Conservation (phyloP, 139 green algal species). For the Chlorella sp. region DNA sequence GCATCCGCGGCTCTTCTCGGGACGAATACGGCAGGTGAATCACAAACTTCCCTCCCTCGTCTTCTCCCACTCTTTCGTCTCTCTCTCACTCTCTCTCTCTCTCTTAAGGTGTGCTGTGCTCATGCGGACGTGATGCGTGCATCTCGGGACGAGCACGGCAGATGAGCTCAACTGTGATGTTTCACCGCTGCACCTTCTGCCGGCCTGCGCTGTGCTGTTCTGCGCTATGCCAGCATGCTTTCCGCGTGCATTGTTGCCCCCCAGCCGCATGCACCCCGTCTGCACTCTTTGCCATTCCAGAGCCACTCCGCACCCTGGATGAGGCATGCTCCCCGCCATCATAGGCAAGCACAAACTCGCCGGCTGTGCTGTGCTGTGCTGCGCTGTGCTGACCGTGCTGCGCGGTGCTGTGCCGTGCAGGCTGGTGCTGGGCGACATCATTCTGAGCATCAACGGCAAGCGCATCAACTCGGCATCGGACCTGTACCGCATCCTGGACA, state of each 20-base stretch:
- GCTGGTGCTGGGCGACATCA: constrained; percentile 88
- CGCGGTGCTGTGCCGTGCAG: background rate
- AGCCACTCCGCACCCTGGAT: background rate
- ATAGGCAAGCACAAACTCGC: background rate
- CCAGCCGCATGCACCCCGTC: too few species aligned
- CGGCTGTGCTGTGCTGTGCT: background rate
- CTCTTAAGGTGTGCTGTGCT: too few species aligned
- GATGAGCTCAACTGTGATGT: too few species aligned
- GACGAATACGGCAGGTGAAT: constrained; percentile 68
- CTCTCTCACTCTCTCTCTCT: too few species aligned
- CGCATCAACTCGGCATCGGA: constrained; percentile 68
- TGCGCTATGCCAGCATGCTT: background rate
- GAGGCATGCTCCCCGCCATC: too few species aligned
- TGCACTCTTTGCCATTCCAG: too few species aligned
- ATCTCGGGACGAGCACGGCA: too few species aligned
- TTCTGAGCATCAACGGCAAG: constrained; percentile 72
- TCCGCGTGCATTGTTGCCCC: too few species aligned
- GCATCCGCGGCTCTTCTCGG: constrained; percentile 76
- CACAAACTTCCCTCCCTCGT: too few species aligned
- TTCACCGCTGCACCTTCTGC: too few species aligned
- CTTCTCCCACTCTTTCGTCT: too few species aligned
- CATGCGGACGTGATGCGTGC: too few species aligned
- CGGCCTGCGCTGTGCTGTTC: background rate
- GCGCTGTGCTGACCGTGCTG: background rate
- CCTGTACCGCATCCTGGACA: constrained; percentile 84